Conservation (phyloP, 2,329 filamentous ascomycete species). For the Dactylellina sp. region DNA sequence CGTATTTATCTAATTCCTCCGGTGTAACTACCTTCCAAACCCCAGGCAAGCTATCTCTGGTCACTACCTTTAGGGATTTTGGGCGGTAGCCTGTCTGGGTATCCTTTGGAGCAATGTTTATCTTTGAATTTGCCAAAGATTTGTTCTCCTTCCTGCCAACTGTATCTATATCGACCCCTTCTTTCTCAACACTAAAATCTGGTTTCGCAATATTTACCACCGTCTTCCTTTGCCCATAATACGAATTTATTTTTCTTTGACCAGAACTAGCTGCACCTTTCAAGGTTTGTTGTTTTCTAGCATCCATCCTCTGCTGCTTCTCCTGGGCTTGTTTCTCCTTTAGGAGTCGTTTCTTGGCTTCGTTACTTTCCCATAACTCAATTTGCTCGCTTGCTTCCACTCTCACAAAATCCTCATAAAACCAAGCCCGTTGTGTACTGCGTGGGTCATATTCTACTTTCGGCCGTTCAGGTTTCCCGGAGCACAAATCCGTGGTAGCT, state of each 20-base stretch:
- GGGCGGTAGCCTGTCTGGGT: not conserved
- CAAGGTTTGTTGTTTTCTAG: conserved; percentile 20
- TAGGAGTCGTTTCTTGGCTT: conserved; percentile 25
- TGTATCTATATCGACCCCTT: not conserved
- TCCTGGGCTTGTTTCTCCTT: conserved; percentile 24
- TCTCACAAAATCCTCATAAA: conserved; percentile 43
- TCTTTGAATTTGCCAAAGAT: not conserved
- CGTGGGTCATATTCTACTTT: conserved; percentile 43
- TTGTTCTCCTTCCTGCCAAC: conserved; percentile 22
- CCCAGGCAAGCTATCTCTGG: conserved; percentile 38
- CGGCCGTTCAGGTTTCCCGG: conserved; percentile 7
- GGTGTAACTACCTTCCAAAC: conserved; percentile 29
- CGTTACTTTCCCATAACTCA: conserved; percentile 37
- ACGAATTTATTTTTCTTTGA: conserved; percentile 32
- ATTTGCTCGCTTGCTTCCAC: conserved; percentile 16
- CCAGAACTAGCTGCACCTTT: not conserved
- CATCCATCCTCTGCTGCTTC: conserved; percentile 29
- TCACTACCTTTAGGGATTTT: conserved; percentile 24
- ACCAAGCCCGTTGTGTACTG: conserved; percentile 26
- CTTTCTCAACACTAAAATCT: not conserved
- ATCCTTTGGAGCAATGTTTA: not conserved
- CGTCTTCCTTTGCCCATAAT: conserved; percentile 34
- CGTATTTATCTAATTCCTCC: conserved; percentile 19
- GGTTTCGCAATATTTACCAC: not conserved
- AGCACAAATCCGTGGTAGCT: conserved; percentile 25